These are phyloP conservation scores for Chaetomiaceae sp. DNA, from an alignment of 2,329 filamentous ascomycete species.

Conservation along the genomic window DNA sequence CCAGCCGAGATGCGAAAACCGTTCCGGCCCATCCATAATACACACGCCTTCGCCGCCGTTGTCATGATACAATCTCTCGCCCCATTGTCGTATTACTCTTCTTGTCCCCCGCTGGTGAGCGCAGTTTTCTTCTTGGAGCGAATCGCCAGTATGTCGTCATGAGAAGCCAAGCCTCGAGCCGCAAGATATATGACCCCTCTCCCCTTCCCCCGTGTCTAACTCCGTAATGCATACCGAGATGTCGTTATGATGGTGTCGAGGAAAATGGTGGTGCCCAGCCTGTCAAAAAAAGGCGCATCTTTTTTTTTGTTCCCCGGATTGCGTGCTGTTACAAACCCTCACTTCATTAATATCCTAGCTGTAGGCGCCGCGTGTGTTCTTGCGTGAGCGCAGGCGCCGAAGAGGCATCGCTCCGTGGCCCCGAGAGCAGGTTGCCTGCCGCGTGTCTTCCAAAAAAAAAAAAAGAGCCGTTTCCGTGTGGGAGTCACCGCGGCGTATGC, in stretches of 20 bases:
- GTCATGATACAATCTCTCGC: constrained; percentile 9
- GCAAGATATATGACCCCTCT: constrained; percentile 16
- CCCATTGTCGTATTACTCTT: not conserved
- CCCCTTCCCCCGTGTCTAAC: constrained; percentile 21
- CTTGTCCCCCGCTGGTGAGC: not conserved
- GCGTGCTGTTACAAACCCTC: not conserved
- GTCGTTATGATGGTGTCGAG: constrained; percentile 20
- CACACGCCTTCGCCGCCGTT: constrained; percentile 1
- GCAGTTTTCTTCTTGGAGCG: not conserved
- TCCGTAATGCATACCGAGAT: constrained; percentile 27
- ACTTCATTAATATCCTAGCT: constrained; percentile 8
- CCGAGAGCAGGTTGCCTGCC: not conserved
- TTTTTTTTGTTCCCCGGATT: not conserved
- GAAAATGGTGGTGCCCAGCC: constrained; percentile 9
- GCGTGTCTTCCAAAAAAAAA: not conserved
- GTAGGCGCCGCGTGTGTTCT: too few relatives aligned
- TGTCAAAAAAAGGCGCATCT: constrained; percentile 8
- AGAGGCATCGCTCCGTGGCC: not conserved
- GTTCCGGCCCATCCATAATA: constrained; percentile 7
- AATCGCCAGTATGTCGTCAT: constrained; percentile 14
- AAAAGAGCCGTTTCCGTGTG: not conserved
- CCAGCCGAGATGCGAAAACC: too few relatives aligned
- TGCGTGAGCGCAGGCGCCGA: not conserved
- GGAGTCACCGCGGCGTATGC: not conserved
- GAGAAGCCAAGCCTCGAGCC: constrained; percentile 16